phyloP scores from a whole-genome alignment of 306 rosid species.

The Prunus fruticosa region DNA sequence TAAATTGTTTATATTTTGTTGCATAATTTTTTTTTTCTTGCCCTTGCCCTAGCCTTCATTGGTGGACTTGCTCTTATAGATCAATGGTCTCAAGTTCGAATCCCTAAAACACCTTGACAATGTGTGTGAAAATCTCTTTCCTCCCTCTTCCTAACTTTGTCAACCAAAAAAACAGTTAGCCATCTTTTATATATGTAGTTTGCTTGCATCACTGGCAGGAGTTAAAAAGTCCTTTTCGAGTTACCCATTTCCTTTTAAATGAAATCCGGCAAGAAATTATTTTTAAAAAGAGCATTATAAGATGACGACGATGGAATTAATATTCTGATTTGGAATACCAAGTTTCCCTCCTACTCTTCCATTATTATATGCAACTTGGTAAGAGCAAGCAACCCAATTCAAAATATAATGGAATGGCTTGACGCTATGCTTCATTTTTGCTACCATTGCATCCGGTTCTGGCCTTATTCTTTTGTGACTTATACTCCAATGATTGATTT shows the following conservation, averaged over 20 bases:
- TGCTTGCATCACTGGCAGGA: too few relatives aligned
- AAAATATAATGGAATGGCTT: background rate
- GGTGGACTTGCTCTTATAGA: too few relatives aligned
- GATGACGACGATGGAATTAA: background rate
- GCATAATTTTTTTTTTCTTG: too few relatives aligned
- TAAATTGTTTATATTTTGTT: too few relatives aligned
- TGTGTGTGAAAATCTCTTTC: too few relatives aligned
- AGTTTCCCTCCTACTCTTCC: background rate
- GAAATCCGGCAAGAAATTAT: too few relatives aligned
- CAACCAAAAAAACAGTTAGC: background rate
- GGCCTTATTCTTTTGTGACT: background rate
- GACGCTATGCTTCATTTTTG: background rate
- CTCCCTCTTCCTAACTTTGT: too few relatives aligned
- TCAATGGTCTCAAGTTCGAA: rapidly evolving
- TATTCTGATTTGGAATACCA: background rate
- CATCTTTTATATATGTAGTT: background rate
- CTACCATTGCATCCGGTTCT: background rate
- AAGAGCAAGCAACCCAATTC: background rate
- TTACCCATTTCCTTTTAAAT: too few relatives aligned
- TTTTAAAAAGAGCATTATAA: too few relatives aligned
- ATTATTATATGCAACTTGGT: background rate
- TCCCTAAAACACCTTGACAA: too few relatives aligned
- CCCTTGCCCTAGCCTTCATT: too few relatives aligned
- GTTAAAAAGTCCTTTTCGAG: background rate
- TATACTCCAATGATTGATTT: background rate